Percentiles rank a stretch among this genome's conserved stretches.
These are phyloP conservation scores for Fusarium tricinctum DNA, from an alignment of 2,329 filamentous ascomycete genomes.

Conservation along the genomic window DNA sequence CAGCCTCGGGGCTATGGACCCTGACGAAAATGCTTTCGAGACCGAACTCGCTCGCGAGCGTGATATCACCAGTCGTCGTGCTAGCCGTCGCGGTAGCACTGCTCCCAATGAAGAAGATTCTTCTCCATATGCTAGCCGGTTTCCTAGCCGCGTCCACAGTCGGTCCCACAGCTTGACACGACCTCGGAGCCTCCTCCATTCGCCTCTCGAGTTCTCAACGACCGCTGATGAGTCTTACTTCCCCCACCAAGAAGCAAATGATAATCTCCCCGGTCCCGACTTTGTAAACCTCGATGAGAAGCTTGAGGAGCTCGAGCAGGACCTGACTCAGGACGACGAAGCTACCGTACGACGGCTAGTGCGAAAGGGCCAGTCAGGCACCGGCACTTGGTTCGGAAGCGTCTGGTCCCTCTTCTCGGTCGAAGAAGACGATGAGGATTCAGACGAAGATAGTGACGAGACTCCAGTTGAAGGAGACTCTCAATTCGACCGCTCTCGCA, in stretches of 20 bases:
- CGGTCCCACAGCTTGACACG: slow-evolving; percentile 55
- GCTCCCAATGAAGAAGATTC: slow-evolving; percentile 57
- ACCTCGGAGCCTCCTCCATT: slow-evolving; percentile 58
- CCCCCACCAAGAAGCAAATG: slow-evolving; percentile 46
- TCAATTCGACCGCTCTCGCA: slow-evolving; percentile 50
- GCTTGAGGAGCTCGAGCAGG: slow-evolving; percentile 67
- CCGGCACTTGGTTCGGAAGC: slow-evolving; percentile 71
- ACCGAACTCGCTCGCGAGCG: slow-evolving; percentile 65
- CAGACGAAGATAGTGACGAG: slow-evolving; percentile 59
- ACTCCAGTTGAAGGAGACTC: slow-evolving; percentile 47
- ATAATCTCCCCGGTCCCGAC: slow-evolving; percentile 67
- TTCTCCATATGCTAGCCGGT: slow-evolving; percentile 59
- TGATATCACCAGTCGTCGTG: slow-evolving; percentile 62
- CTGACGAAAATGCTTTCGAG: slow-evolving; percentile 68
- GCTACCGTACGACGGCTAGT: slow-evolving; percentile 70
- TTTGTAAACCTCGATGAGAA: slow-evolving; percentile 74
- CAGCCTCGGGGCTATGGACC: slow-evolving; percentile 67
- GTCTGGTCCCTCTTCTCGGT: slow-evolving; percentile 74
- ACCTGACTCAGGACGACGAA: slow-evolving; percentile 69
- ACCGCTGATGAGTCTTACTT: slow-evolving; percentile 48
- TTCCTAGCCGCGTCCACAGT: slow-evolving; percentile 61
- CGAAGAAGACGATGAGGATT: slow-evolving; percentile 70
- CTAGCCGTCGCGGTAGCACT: slow-evolving; percentile 63
- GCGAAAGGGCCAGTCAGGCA: slow-evolving; percentile 64
- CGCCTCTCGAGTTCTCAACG: slow-evolving; percentile 59